Percentiles rank a stretch among this genome's conserved stretches.
phyloP scores from a whole-genome alignment of 179 eudicot species.

The Camellia oleifera region DNA sequence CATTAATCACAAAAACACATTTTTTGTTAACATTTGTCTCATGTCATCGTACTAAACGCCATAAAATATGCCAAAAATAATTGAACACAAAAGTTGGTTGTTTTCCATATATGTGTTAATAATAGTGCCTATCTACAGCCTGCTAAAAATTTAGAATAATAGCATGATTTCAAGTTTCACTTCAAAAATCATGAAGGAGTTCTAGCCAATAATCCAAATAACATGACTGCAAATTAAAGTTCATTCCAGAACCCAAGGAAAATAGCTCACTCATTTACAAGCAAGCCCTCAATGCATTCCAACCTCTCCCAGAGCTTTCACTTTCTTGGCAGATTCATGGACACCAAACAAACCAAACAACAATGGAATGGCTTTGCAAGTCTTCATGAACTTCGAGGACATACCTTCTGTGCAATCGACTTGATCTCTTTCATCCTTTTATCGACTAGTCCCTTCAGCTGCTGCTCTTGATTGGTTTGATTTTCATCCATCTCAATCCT shows the following conservation, averaged over 20 bases:
- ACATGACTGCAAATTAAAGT: not conserved
- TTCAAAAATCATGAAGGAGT: not conserved
- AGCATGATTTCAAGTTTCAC: not conserved
- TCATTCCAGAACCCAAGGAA: not conserved
- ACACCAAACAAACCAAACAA: not conserved
- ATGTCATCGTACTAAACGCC: too few relatives aligned
- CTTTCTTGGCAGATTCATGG: not conserved
- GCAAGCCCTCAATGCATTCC: not conserved
- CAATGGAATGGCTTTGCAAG: not conserved
- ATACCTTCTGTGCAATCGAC: slow-evolving; percentile 58
- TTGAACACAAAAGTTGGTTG: not conserved
- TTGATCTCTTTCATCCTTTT: slow-evolving; percentile 59
- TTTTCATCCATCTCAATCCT: slow-evolving; percentile 46
- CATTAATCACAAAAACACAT: too few relatives aligned
- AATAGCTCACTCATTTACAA: slow-evolving; percentile 6
- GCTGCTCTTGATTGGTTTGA: slow-evolving; percentile 55
- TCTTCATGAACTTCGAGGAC: slow-evolving; percentile 7
- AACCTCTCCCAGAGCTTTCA: not conserved
- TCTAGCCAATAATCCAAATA: not conserved
- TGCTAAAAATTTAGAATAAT: not conserved
- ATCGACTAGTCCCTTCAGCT: slow-evolving; percentile 66
- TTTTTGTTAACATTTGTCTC: too few relatives aligned
- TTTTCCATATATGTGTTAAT: not conserved
- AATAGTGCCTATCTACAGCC: not conserved
- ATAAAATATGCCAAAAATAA: too few relatives aligned